Evolutionary conservation across 192 early-diverging fungal genomes (phyloP), one percentile per base, ranked within the genome.

Genomic region (Blastocladiella britannica): DNA sequence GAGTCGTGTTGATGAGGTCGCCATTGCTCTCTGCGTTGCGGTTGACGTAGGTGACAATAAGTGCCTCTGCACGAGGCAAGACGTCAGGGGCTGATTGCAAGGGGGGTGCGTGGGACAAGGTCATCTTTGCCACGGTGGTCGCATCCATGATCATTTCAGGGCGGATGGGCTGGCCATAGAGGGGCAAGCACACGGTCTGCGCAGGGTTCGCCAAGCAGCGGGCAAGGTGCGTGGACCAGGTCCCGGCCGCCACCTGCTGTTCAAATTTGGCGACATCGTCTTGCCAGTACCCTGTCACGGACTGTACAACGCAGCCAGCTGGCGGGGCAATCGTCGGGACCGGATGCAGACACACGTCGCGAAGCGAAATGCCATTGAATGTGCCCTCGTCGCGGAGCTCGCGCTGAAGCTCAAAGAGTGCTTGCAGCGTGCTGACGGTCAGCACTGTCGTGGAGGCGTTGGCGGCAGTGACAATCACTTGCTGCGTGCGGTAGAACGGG

Each of bases 401-500:
- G 5, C 62, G 51, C 55, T 82, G 70, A 23, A 79, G 61, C 22
- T 58, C 57, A 56, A 82, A 82, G 4, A 82, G 54, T 23, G 58
- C 62, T 15, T 65, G 57, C 43, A 82, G 63, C 5, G 58, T 66
- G 7, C 67, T 59, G 15, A 65, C 60, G 8, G 70, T 67, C 4
- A 77, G 54, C 15, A 82, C 57, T 12, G 76, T 58, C 15, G 60
- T 29, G 1, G 58, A 23, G 15, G 58, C 30, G 52, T 65, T 58
- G 28, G 67, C 62, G 22, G 68, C 65, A 24, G 60, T 58, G 58
- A 82, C 69, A 20, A 82, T 59, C 54, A 47, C 37, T 4, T 82
- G 80, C 0, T 75, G 68, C 4, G 80, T 82, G n/a, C 80, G 70
- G 58, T 82, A 82, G 59, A 82, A 82, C 1, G 80, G 80, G 3